phyloP scores from a whole-genome alignment of 371 early-diverging fungal species.

The Catenaria anguillulae region DNA sequence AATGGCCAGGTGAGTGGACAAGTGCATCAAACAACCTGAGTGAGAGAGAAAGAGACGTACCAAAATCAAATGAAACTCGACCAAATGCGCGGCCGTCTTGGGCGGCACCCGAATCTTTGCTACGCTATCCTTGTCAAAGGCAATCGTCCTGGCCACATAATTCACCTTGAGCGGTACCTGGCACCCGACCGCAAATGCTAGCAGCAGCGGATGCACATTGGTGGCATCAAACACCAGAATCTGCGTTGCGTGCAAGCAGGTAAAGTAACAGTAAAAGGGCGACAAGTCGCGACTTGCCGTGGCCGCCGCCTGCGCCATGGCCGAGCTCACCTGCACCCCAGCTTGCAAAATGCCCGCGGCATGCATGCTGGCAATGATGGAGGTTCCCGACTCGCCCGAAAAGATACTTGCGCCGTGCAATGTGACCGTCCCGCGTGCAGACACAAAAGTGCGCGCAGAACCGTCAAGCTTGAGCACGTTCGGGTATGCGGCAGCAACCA shows the following conservation, averaged over 20 bases:
- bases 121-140: neutral
- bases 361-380: neutral
- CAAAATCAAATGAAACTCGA: neutral
- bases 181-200: neutral
- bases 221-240: neutral
- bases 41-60: no score
- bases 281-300: neutral
- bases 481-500: neutral
- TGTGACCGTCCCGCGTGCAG: neutral
- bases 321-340: neutral
- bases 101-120: neutral
- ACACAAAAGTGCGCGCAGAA: neutral
- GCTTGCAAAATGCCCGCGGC: neutral
- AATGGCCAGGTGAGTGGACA: no score
- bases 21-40: no score
- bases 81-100: slow-evolving; percentile 1
- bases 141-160: neutral
- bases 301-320: neutral
- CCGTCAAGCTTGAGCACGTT: neutral
- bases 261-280: slow-evolving; percentile 1
- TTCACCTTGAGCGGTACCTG: neutral
- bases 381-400: neutral
- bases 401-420: neutral
- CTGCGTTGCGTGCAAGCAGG: neutral
- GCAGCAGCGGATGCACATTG: neutral